These are phyloP conservation scores for Pichia sp. DNA, from an alignment of 1,139 yeast genomes.

Conservation along the genomic window DNA sequence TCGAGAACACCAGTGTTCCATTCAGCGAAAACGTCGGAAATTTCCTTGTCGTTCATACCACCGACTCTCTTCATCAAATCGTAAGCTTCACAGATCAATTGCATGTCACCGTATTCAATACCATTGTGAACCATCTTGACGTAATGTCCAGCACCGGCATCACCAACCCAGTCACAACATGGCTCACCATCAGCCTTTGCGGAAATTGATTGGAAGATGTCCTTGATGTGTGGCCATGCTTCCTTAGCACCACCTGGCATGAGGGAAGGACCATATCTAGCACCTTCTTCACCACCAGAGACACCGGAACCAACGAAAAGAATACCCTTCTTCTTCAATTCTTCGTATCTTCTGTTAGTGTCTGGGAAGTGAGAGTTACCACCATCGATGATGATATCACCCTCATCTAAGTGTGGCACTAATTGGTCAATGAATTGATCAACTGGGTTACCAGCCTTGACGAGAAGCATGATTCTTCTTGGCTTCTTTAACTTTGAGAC, in stretches of 20 bases:
- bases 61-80: constrained; percentile 94
- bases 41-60: constrained; percentile 84
- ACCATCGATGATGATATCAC: constrained; percentile 98
- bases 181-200: constrained; percentile 99
- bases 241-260: constrained; percentile 99
- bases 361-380: constrained; percentile 99
- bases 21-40: constrained; percentile 81
- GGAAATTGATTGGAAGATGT: constrained; percentile 90
- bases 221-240: constrained; percentile 99
- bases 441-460: constrained; percentile 96
- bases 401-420: constrained; percentile 87
- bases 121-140: constrained; percentile 99
- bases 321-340: constrained; percentile 80
- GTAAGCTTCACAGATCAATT: constrained; percentile 96
- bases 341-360: constrained; percentile 92
- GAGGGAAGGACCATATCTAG: constrained; percentile 97
- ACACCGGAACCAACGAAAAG: constrained; percentile 98
- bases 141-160: constrained; percentile 98
- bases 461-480: constrained; percentile 88
- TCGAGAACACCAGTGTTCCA: constrained; percentile 99
- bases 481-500: constrained; percentile 90
- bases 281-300: constrained; percentile 99
- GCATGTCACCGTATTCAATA: constrained; percentile 99
- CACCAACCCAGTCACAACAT: constrained; percentile 99
- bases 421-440: constrained; percentile 86